These are phyloP conservation scores for Pythium brassicae DNA, from an alignment of 352 stramenopile genomes.

Conservation along the genomic window DNA sequence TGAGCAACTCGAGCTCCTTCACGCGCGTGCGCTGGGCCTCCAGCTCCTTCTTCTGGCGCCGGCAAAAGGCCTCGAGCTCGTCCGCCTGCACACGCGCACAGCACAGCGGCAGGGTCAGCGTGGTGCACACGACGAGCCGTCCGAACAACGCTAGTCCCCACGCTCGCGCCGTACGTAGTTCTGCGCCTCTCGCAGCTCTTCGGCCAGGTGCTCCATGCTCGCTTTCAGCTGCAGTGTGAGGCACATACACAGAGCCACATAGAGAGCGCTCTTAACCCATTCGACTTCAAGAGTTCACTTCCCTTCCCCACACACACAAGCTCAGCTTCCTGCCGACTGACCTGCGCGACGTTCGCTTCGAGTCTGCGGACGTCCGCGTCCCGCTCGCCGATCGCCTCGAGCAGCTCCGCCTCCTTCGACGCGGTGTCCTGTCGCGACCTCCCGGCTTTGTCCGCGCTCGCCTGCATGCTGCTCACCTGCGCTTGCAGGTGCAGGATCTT, in stretches of 20 bases:
- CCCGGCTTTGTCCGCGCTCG: constrained; percentile 12
- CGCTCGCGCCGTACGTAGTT: constrained; percentile 49
- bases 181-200: constrained; percentile 50
- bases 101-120: no score
- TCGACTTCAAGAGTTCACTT: no score
- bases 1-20: constrained; percentile 22
- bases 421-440: constrained; percentile 21
- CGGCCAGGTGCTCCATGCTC: constrained; percentile 36
- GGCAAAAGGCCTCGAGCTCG: constrained; percentile 31
- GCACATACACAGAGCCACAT: neutral
- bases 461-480: constrained; percentile 23
- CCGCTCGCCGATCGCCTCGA: constrained; percentile 19
- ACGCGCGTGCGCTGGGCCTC: constrained; percentile 18
- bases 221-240: constrained; percentile 19
- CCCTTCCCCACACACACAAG: no score
- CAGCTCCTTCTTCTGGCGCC: constrained; percentile 23
- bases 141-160: no score
- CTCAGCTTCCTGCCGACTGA: no score
- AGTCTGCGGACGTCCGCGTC: constrained; percentile 22
- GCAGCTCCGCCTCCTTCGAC: constrained; percentile 25
- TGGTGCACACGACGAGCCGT: no score
- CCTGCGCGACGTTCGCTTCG: constrained; percentile 22
- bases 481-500: constrained; percentile 26
- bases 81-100: constrained; percentile 23
- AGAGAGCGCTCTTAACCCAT: neutral